Base-by-base conservation (phyloP, 2,329 filamentous ascomycete genomes). In the Colletotrichum melonis region DNA sequence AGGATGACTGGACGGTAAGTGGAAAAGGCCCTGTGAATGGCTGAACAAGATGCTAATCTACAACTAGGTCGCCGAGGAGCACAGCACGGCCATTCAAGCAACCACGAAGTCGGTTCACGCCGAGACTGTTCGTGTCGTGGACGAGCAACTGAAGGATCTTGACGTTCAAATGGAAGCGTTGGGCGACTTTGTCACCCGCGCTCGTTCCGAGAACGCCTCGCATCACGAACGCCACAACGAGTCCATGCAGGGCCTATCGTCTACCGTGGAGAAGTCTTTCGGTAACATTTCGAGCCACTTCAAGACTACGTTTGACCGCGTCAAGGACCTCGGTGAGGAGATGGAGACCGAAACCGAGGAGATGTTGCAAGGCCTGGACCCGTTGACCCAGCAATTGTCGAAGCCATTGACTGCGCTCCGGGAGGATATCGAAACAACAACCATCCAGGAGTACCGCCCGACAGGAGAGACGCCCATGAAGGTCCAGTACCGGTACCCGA, bases 401-500 rank as follows among this genome's bases (percentile, higher is more conserved):
- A 88, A 91, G 76, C 93, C 95, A 8, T 89, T 98, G 6, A 84
- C 87, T 30, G 88, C 91, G 59, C 90, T 99, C 30, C 91, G 94
- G 8, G 87, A 91, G 22, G 88, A 91, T n/a, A 90, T 98, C 59
- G 84, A 88, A 19, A 84, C 83, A 59, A 91, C 92, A 1, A 82
- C 86, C 5, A 87, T 98, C 65, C 88, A 91, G 66, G 95, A 98
- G 80, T 98, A 98, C 81, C 86, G 90, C 49, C 90, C 94, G 0
- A 98, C 97, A 0, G 96, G 97, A 64, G 88, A 93, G 59, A 98
- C 97, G 1, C 97, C 97, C 0, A 91, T 93, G 79, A 97, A 95
- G 83, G 86, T 88, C 35, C 87, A 91, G 65, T 99, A 98, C 82
- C 87, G 90, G n/a, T 98, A 94, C 79, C 94, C 95, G 0, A 93